Percentiles rank a stretch among this genome's conserved stretches.
Conservation (phyloP, 2,329 filamentous ascomycete genomes). For the Diplodia sapinea region DNA sequence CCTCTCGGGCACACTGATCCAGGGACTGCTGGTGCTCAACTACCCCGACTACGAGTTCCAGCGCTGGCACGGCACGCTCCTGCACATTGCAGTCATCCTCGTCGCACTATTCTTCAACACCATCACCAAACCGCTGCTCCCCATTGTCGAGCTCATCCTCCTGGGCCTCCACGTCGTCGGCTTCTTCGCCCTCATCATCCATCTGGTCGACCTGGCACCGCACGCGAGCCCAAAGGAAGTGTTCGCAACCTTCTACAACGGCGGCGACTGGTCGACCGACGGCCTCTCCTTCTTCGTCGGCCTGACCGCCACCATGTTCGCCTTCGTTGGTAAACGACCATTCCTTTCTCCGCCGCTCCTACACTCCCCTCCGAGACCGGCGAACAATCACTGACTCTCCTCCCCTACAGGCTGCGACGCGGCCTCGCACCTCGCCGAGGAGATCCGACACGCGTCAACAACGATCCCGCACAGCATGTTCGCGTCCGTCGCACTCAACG, state of each 20-base stretch:
- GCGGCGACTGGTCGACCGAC: constrained; percentile 52
- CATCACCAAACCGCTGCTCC: constrained; percentile 51
- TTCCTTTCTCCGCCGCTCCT: constrained; percentile 34
- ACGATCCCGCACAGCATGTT: constrained; percentile 51
- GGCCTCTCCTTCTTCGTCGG: constrained; percentile 55
- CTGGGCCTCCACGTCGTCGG: constrained; percentile 59
- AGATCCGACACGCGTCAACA: constrained; percentile 43
- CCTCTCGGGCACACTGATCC: constrained; percentile 39
- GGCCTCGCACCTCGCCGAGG: constrained; percentile 37
- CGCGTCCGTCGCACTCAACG: constrained; percentile 49
- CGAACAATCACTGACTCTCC: neutral
- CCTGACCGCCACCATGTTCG: constrained; percentile 47
- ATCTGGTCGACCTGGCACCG: constrained; percentile 52
- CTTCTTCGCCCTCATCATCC: constrained; percentile 59
- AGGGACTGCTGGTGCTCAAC: constrained; percentile 47
- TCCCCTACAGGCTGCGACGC: neutral
- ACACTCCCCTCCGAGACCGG: neutral
- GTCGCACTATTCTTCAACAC: constrained; percentile 53
- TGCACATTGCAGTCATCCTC: constrained; percentile 53
- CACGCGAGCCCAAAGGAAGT: constrained; percentile 50
- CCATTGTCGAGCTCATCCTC: constrained; percentile 56
- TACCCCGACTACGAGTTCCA: constrained; percentile 46
- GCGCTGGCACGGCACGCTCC: constrained; percentile 58
- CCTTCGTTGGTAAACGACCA: constrained; percentile 48
- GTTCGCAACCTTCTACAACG: constrained; percentile 57